Evolutionary conservation across 2,329 filamentous ascomycete species (phyloP).

Genomic region (Scytalidium sp.): DNA sequence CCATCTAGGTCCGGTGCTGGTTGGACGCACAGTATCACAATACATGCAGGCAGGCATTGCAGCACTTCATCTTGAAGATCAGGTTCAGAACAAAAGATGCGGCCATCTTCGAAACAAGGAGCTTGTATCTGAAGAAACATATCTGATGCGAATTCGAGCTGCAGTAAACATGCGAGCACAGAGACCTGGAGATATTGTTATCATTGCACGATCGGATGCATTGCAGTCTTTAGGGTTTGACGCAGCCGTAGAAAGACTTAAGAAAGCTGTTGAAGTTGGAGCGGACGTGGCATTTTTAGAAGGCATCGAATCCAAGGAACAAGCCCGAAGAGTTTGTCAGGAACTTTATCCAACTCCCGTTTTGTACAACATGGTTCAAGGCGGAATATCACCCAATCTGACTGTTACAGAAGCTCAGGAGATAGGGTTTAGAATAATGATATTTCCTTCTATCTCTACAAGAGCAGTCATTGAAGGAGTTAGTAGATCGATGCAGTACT

Average conservation of each 20-base stretch:
- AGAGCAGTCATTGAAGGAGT: too few species aligned
- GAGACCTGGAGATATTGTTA: conserved; percentile 54
- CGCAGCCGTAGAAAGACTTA: conserved; percentile 48
- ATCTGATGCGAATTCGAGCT: conserved; percentile 52
- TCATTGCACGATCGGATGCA: conserved; percentile 64
- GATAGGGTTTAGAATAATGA: conserved; percentile 57
- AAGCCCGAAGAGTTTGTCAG: conserved; percentile 42
- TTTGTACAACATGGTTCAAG: conserved; percentile 55
- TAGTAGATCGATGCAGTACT: too few species aligned
- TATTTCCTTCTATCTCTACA: conserved; percentile 55
- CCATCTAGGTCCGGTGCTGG: conserved; percentile 41
- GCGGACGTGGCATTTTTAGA: conserved; percentile 61
- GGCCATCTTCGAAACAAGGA: conserved; percentile 61
- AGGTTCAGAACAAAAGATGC: conserved; percentile 62
- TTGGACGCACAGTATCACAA: conserved; percentile 48
- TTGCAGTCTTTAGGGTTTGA: conserved; percentile 55
- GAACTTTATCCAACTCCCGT: conserved; percentile 48
- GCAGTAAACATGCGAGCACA: conserved; percentile 48
- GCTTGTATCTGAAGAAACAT: conserved; percentile 50
- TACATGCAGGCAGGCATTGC: conserved; percentile 55
- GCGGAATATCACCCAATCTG: conserved; percentile 52
- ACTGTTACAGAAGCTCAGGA: conserved; percentile 48
- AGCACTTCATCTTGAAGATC: conserved; percentile 60
- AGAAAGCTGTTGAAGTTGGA: conserved; percentile 48
- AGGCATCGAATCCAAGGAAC: conserved; percentile 49